Conservation (phyloP, 139 green algal genomes). For the Chlamydomonas urium region DNA sequence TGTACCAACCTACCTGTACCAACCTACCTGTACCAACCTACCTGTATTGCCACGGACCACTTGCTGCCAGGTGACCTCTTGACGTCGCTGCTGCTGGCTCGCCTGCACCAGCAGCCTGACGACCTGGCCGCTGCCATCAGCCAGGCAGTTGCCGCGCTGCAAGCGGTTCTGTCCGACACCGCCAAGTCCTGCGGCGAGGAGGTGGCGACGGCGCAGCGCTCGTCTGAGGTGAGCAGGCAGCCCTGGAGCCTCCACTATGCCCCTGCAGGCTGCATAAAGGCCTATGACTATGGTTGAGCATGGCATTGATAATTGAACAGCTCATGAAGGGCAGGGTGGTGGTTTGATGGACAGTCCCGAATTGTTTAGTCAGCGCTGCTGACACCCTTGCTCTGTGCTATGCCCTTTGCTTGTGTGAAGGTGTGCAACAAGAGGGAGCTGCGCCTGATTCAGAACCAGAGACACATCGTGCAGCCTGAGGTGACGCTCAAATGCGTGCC, state of each 20-base stretch:
- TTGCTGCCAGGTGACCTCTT: constrained; percentile 60
- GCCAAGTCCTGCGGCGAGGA: constrained; percentile 18
- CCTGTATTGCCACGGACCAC: too few relatives aligned
- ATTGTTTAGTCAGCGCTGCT: too few relatives aligned
- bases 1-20: too few relatives aligned
- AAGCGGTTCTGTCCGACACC: constrained; percentile 44
- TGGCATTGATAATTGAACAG: too few relatives aligned
- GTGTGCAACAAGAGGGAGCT: constrained; percentile 34
- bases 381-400: too few relatives aligned
- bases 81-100: constrained; percentile 66
- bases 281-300: too few relatives aligned
- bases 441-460: constrained; percentile 30
- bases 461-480: constrained; percentile 15
- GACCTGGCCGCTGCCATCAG: constrained; percentile 62
- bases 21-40: too few relatives aligned
- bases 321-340: too few relatives aligned
- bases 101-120: constrained; percentile 47
- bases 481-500: constrained; percentile 3
- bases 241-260: too few relatives aligned
- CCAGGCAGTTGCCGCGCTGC: constrained; percentile 58
- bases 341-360: too few relatives aligned
- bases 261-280: too few relatives aligned
- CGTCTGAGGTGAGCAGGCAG: too few relatives aligned
- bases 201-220: background rate
- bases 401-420: constrained; percentile 5